These are phyloP conservation scores for Vigna unguiculata DNA, from an alignment of 306 rosid genomes.

Conservation along the genomic window DNA sequence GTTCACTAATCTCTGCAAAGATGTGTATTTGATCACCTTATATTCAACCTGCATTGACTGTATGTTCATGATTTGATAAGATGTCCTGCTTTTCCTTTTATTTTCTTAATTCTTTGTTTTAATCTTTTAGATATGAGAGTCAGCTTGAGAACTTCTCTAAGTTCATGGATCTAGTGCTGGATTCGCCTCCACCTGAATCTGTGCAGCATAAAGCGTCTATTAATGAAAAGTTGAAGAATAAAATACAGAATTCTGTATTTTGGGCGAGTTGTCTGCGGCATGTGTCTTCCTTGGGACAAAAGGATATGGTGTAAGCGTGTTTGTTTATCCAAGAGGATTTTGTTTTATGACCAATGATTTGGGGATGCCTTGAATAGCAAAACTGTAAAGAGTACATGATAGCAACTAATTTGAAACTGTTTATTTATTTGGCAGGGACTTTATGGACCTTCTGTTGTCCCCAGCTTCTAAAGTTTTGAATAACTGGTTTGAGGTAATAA, in stretches of 20 bases:
- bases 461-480: conserved; percentile 93
- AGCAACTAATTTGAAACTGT: conserved; percentile 34
- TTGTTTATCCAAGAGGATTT: conserved; percentile 38
- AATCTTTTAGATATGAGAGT: conserved; percentile 69
- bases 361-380: conserved; percentile 2
- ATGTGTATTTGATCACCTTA: conserved; percentile 2
- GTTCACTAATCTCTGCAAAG: conserved; percentile 18
- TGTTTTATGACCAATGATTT: conserved; percentile 27
- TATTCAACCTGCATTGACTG: conserved; percentile 30
- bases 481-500: conserved; percentile 96
- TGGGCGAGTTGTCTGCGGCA: conserved; percentile 77
- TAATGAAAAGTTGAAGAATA: conserved; percentile 68
- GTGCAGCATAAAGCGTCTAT: conserved; percentile 60
- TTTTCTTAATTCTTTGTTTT: neutral
- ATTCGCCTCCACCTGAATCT: conserved; percentile 87
- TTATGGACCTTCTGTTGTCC: conserved; percentile 87
- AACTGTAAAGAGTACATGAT: conserved; percentile 4
- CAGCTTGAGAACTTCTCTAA: conserved; percentile 84
- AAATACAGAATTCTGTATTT: conserved; percentile 76
- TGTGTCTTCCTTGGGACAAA: conserved; percentile 77
- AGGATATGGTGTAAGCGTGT: conserved; percentile 85
- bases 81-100: neutral
- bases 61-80: conserved; percentile 22
- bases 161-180: conserved; percentile 85
- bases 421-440: conserved; percentile 67